Evolutionary conservation across 768 basidiomycete genomes (phyloP).

Genomic region (Dentipellis sp.): DNA sequence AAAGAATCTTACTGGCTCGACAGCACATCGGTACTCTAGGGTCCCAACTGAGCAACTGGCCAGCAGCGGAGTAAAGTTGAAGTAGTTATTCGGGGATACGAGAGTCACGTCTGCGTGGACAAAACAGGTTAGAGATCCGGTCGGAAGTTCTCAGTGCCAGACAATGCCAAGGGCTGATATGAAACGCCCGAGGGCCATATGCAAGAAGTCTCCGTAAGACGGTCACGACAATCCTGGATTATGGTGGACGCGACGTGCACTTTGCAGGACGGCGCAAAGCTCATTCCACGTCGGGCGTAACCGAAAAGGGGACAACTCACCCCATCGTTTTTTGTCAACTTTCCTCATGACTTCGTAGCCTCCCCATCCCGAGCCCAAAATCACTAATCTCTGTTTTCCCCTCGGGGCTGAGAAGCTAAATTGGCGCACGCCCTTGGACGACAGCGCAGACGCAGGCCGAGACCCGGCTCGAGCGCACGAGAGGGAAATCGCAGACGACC

Average conservation of each 20-base stretch:
- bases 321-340: slow-evolving; percentile 65
- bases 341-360: slow-evolving; percentile 61
- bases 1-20: slow-evolving; percentile 59
- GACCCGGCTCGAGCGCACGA: background rate
- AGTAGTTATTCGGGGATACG: slow-evolving; percentile 58
- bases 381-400: slow-evolving; percentile 40
- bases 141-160: background rate
- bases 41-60: slow-evolving; percentile 75
- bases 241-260: no score
- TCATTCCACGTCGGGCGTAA: no score
- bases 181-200: no score
- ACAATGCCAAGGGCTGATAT: no score
- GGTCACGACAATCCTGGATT: no score
- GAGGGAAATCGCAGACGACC: background rate
- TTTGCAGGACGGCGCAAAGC: no score
- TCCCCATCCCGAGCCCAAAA: slow-evolving; percentile 74
- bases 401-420: slow-evolving; percentile 15
- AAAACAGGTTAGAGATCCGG: background rate
- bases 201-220: no score
- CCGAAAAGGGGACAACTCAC: slow-evolving; percentile 26
- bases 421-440: background rate
- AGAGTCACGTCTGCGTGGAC: slow-evolving; percentile 46
- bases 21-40: slow-evolving; percentile 69
- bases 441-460: background rate
- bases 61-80: slow-evolving; percentile 61